Evolutionary conservation across 371 early-diverging fungal genomes (phyloP), one percentile per base, ranked within the genome.

Genomic region (Basidiobolus heterosporus): DNA sequence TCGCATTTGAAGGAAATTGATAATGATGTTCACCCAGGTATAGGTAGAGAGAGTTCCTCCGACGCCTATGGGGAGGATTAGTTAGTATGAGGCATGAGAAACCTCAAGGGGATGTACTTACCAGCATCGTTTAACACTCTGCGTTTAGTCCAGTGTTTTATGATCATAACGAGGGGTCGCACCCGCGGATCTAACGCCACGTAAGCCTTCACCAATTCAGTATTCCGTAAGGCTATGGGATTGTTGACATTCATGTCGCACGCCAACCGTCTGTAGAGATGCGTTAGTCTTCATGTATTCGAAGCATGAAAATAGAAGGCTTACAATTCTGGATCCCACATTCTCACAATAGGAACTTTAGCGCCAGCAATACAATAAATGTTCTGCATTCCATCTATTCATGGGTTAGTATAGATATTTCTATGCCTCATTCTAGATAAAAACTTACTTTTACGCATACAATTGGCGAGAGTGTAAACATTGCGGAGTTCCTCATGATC

Each of bases 1-100:
- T n/a, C 89, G 80, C 68, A 71, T 80, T 61, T 93, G 94, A 36
- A 93, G 60, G 56, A 87, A 93, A 53, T 85, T 81, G 9, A 93
- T 60, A 22, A 80, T 74, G 73, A 91, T 80, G 56, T 82, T 84
- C 15, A 84, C 85, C 91, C 91, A 91, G 16, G 92, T 80, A 61
- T 93, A 93, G 1, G 87, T 85, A 30, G 88, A 87, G 38, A 93
- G 58, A 0, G 94, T 93, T 11, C 94, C 94, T 39, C 92, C 91
- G 35, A 41, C 47, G 19, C 45, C 51, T 47, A 49, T n/a, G n/a
- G n/a, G n/a, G n/a, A n/a, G n/a, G n/a, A n/a, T n/a, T n/a, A n/a
- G 21, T 11, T 46, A 9, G n/a, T n/a, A n/a, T n/a, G n/a, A n/a
- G n/a, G n/a, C n/a, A n/a, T n/a, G n/a, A n/a, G n/a, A n/a, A n/a